Conservation (phyloP, 2,329 filamentous ascomycete species). For the Sporothrix mexicana region DNA sequence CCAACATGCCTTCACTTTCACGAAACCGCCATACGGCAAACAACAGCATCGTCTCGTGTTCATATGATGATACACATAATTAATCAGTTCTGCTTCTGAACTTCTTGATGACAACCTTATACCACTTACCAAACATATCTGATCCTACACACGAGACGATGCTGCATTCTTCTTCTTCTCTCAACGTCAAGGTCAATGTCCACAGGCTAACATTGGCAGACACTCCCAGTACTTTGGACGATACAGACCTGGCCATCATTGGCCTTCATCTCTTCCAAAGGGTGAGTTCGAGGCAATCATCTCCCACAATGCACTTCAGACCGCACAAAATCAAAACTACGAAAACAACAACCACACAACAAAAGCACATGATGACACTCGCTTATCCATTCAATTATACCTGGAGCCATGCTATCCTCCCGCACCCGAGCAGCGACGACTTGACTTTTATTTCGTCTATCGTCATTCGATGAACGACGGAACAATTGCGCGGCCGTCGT, state of each 20-base stretch:
- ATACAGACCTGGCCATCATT: background rate
- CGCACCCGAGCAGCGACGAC: conserved; percentile 63
- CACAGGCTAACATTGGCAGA: conserved; percentile 18
- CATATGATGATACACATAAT: conserved; percentile 67
- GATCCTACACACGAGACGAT: conserved; percentile 36
- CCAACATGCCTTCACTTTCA: background rate
- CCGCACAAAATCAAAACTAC: background rate
- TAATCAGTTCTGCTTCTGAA: conserved; percentile 80
- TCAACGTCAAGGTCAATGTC: background rate
- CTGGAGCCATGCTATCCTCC: conserved; percentile 73
- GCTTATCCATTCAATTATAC: conserved; percentile 80
- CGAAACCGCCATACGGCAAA: background rate
- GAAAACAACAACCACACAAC: background rate
- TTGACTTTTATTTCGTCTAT: too few relatives aligned
- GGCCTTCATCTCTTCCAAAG: background rate
- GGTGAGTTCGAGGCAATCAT: conserved; percentile 6
- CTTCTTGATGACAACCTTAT: conserved; percentile 65
- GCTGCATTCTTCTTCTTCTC: conserved; percentile 31
- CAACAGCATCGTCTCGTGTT: conserved; percentile 42
- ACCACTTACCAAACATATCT: conserved; percentile 60
- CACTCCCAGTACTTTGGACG: background rate
- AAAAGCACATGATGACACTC: conserved; percentile 61
- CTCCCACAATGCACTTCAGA: background rate
- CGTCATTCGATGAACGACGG: too few relatives aligned
- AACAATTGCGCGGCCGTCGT: background rate